Conservation (phyloP, 441 rosid species). For the Corymbia calophylla region DNA sequence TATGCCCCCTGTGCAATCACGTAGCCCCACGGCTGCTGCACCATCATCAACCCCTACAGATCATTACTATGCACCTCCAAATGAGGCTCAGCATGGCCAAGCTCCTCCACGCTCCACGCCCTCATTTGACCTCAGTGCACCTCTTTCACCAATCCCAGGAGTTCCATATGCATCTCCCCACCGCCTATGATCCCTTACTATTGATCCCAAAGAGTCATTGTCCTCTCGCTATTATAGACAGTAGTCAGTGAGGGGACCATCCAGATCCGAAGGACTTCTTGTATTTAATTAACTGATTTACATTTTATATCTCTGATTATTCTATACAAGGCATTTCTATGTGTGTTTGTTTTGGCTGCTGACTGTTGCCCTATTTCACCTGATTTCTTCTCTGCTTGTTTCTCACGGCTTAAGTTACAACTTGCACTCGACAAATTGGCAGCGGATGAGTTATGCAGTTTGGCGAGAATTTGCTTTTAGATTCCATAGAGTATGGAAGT, state of each 20-base stretch:
- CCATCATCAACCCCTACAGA: constrained; percentile 9
- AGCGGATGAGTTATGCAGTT: neutral
- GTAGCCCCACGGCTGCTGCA: constrained; percentile 8
- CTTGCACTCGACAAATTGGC: neutral
- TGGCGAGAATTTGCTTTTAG: neutral
- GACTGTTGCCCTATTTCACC: neutral
- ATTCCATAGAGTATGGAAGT: neutral
- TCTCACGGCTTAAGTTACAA: neutral
- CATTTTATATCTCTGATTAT: neutral
- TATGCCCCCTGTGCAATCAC: neutral
- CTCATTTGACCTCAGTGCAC: constrained; percentile 17
- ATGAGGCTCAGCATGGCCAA: neutral
- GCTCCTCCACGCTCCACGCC: constrained; percentile 9
- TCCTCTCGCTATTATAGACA: neutral
- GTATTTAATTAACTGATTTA: neutral
- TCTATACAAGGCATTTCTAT: neutral
- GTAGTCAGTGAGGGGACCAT: neutral
- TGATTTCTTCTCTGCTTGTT: neutral
- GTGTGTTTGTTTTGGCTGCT: neutral
- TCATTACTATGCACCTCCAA: neutral
- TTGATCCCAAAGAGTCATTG: constrained; percentile 9
- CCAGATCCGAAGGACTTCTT: neutral
- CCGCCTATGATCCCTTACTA: constrained; percentile 53
- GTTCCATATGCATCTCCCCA: constrained; percentile 54
- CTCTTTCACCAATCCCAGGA: constrained; percentile 47